Conservation (phyloP, 345 rosid species). For the Citrus medica region DNA sequence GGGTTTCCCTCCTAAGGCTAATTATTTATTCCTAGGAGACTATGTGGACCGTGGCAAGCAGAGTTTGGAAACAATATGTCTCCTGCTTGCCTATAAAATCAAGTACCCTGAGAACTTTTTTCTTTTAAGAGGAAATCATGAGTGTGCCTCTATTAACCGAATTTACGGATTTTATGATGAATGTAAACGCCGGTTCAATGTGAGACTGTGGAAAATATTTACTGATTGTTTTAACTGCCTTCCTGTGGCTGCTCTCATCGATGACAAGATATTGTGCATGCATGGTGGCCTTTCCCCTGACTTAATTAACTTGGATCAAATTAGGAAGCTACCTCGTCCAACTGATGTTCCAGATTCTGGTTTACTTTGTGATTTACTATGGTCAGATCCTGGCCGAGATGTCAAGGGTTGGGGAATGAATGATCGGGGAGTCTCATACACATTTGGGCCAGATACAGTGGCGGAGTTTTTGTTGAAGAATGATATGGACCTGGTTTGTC, state of each 20-base stretch:
- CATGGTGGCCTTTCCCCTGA: constrained; percentile 97
- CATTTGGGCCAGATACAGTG: constrained; percentile 81
- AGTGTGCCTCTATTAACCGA: constrained; percentile 83
- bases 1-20: constrained; percentile 82
- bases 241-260: constrained; percentile 84
- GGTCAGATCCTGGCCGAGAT: constrained; percentile 91
- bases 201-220: constrained; percentile 74
- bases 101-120: constrained; percentile 90
- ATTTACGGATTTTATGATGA: constrained; percentile 94
- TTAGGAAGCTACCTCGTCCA: constrained; percentile 71
- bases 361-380: constrained; percentile 86
- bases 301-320: constrained; percentile 63
- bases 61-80: constrained; percentile 92
- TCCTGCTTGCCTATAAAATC: constrained; percentile 83
- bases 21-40: constrained; percentile 85
- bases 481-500: constrained; percentile 94
- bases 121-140: constrained; percentile 84
- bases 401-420: constrained; percentile 87
- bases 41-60: constrained; percentile 98
- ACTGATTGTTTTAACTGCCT: constrained; percentile 93
- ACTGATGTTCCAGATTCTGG: constrained; percentile 86
- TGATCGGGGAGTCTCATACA: constrained; percentile 86
- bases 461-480: constrained; percentile 62
- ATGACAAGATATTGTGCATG: constrained; percentile 91
- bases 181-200: constrained; percentile 83